phyloP scores from a whole-genome alignment of 305 asterid species.

The Fraxinus platypoda region DNA sequence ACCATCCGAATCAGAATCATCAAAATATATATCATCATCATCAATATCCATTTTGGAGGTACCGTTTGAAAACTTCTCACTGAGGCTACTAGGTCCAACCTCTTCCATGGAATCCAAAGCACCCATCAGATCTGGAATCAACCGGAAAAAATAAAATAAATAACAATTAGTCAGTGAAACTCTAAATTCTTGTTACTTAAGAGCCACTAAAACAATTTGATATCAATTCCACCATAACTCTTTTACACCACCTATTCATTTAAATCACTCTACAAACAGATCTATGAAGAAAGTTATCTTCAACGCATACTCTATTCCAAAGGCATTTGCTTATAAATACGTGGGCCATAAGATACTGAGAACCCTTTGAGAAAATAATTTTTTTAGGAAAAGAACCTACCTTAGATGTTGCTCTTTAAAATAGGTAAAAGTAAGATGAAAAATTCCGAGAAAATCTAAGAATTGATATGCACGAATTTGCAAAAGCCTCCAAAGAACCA shows the following conservation, averaged over 20 bases:
- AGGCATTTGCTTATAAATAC: background rate
- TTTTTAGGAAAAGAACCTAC: background rate
- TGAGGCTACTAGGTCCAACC: conserved; percentile 53
- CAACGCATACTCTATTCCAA: background rate
- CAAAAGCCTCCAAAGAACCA: background rate
- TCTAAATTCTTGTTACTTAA: background rate
- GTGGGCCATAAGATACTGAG: background rate
- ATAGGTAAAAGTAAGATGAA: background rate
- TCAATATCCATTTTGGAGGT: conserved; percentile 50
- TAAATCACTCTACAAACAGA: background rate
- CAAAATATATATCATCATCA: conserved; percentile 43
- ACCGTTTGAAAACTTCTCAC: conserved; percentile 43
- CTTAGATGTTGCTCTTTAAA: background rate
- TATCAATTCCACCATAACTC: conserved; percentile 5
- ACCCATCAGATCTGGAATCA: conserved; percentile 39
- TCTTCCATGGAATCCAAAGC: conserved; percentile 43
- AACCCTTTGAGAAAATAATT: background rate
- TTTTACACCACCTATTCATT: background rate
- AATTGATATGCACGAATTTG: background rate
- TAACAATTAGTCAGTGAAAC: background rate
- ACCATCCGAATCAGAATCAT: conserved; percentile 54
- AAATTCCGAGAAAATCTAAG: background rate
- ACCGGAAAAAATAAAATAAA: background rate
- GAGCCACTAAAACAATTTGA: background rate
- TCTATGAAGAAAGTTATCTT: background rate